These are phyloP conservation scores for Smallanthus sonchifolius DNA, from an alignment of 129 eudicot species.

Conservation along the genomic window DNA sequence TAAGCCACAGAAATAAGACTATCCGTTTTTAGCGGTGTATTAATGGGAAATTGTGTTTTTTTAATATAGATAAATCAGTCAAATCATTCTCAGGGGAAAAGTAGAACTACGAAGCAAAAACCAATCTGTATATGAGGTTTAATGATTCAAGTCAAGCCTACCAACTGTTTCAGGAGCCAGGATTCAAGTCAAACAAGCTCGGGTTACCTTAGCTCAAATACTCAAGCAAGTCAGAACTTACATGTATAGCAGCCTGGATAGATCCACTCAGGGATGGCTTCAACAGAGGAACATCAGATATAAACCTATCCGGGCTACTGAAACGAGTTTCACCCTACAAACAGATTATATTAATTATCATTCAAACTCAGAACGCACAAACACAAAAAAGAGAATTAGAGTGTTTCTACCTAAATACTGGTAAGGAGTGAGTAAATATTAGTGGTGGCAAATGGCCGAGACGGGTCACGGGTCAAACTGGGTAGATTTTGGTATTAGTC, in stretches of 20 bases:
- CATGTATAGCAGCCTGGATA: constrained; percentile 44
- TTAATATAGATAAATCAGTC: no score
- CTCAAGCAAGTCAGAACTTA: constrained; percentile 26
- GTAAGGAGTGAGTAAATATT: neutral
- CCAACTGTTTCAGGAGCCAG: neutral
- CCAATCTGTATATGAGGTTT: neutral
- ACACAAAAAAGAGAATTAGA: neutral
- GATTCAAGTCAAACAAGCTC: neutral
- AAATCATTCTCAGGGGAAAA: no score
- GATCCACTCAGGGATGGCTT: constrained; percentile 45
- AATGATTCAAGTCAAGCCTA: neutral
- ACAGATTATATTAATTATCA: constrained; percentile 14
- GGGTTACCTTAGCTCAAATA: neutral
- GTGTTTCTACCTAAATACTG: neutral
- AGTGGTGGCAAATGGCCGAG: neutral
- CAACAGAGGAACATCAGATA: constrained; percentile 38
- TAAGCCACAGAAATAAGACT: neutral
- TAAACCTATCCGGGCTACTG: constrained; percentile 40
- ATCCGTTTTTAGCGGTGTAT: neutral
- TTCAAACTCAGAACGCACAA: constrained; percentile 1
- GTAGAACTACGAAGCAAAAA: neutral
- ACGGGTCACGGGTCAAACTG: neutral
- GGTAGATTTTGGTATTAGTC: neutral
- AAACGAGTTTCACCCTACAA: constrained; percentile 44
- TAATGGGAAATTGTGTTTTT: neutral